These are phyloP conservation scores for Lipomyces yarrowii DNA, from an alignment of 1,139 yeast species.

Conservation along the genomic window DNA sequence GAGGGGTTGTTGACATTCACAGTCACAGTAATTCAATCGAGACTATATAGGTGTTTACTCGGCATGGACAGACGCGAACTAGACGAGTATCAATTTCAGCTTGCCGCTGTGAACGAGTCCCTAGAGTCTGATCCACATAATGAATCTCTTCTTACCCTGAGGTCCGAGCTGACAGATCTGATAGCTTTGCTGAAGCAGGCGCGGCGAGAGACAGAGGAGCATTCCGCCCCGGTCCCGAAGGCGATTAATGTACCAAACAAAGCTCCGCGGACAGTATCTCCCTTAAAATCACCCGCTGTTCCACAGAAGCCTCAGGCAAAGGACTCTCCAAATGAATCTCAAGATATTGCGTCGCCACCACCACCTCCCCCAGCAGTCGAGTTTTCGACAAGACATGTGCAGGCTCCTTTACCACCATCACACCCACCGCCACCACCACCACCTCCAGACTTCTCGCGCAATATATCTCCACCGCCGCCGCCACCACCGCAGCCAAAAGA, in stretches of 20 bases:
- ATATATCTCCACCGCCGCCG: slow-evolving; percentile 15
- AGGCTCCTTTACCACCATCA: slow-evolving; percentile 21
- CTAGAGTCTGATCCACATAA: slow-evolving; percentile 41
- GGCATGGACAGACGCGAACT: slow-evolving; percentile 36
- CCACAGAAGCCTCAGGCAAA: background rate
- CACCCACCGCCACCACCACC: slow-evolving; percentile 10
- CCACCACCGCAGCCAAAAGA: background rate
- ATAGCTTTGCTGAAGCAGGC: slow-evolving; percentile 38
- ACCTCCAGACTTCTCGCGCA: background rate
- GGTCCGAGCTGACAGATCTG: slow-evolving; percentile 42
- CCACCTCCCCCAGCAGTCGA: slow-evolving; percentile 10
- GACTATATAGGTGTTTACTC: background rate
- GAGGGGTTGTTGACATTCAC: background rate
- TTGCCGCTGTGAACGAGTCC: slow-evolving; percentile 40
- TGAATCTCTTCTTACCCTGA: slow-evolving; percentile 39
- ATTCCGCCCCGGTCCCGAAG: background rate
- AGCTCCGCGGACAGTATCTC: background rate
- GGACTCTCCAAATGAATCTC: background rate
- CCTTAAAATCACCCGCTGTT: background rate
- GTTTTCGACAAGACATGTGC: slow-evolving; percentile 6
- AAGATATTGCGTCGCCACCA: slow-evolving; percentile 1
- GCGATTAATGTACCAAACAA: background rate
- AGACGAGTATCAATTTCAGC: slow-evolving; percentile 42
- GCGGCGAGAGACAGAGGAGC: slow-evolving; percentile 19
- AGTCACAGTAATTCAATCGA: background rate